Evolutionary conservation across 2,329 filamentous ascomycete species (phyloP).

Genomic region (Pseudofabraea citricarpa): DNA sequence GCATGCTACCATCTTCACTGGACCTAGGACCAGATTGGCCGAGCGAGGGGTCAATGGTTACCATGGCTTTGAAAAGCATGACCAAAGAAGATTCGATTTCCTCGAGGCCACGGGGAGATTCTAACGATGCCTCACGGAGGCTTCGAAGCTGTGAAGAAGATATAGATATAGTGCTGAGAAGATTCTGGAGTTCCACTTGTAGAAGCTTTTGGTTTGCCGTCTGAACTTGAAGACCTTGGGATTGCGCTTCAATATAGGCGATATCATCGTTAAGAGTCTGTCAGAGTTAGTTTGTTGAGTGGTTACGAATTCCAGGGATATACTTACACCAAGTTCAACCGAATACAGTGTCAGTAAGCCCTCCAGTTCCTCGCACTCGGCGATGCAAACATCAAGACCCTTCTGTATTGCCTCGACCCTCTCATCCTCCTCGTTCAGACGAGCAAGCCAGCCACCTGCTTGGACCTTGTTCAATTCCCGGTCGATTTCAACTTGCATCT

Average conservation of each 20-base stretch:
- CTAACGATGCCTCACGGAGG: conserved; percentile 68
- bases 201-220: conserved; percentile 94
- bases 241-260: conserved; percentile 94
- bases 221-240: conserved; percentile 93
- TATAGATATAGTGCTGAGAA: conserved; percentile 90
- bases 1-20: conserved; percentile 31
- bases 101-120: conserved; percentile 64
- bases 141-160: conserved; percentile 70
- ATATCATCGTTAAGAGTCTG: conserved; percentile 94
- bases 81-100: conserved; percentile 75
- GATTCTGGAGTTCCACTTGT: conserved; percentile 76
- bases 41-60: conserved; percentile 84
- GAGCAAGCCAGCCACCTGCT: conserved; percentile 85
- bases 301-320: too few species aligned
- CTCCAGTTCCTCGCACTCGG: conserved; percentile 93
- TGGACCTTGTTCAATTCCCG: conserved; percentile 87
- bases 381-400: conserved; percentile 84
- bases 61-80: conserved; percentile 84
- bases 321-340: conserved; percentile 81
- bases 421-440: conserved; percentile 82
- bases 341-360: conserved; percentile 91
- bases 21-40: conserved; percentile 38
- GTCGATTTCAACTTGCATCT: conserved; percentile 77
- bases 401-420: conserved; percentile 80
- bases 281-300: too few species aligned